Conservation (phyloP, 192 early-diverging fungal genomes). For the Linnemannia schmuckeri region DNA sequence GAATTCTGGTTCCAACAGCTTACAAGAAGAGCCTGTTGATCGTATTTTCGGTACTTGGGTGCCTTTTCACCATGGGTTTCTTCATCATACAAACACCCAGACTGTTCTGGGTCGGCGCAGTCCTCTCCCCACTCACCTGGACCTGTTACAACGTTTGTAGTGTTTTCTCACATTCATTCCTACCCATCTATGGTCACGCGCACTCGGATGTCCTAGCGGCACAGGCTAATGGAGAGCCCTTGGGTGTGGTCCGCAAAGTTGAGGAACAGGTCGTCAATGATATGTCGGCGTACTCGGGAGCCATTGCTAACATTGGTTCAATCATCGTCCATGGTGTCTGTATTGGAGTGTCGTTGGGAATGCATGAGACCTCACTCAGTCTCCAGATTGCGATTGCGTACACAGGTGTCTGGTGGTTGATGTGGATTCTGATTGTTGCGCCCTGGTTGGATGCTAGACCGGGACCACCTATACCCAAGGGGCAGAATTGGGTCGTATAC, state of each 20-base stretch:
- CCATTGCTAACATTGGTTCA: conserved; percentile 6
- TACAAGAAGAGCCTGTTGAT: conserved; percentile 48
- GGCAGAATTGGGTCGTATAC: conserved; percentile 49
- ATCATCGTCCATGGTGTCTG: conserved; percentile 15
- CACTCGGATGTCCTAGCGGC: conserved; percentile 39
- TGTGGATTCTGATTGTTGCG: conserved; percentile 43
- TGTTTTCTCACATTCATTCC: conserved; percentile 56
- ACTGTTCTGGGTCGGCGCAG: conserved; percentile 33
- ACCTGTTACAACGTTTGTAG: conserved; percentile 33
- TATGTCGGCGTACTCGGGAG: conserved; percentile 34
- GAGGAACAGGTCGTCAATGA: conserved; percentile 23
- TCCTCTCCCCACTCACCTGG: conserved; percentile 28
- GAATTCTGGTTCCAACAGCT: not conserved
- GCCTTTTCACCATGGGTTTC: conserved; percentile 23
- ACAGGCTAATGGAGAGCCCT: not conserved
- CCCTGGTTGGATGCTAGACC: conserved; percentile 44
- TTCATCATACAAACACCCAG: conserved; percentile 13
- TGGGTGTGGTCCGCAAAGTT: not conserved
- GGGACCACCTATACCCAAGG: conserved; percentile 58
- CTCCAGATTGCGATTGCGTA: conserved; percentile 51
- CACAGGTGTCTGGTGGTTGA: conserved; percentile 60
- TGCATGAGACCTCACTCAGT: conserved; percentile 14
- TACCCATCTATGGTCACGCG: conserved; percentile 45
- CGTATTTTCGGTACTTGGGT: conserved; percentile 30
- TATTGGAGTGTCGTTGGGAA: conserved; percentile 11